Evolutionary conservation across 306 rosid species (phyloP), one percentile per base, ranked within the genome.

Genomic region (Luffa aegyptiaca): DNA sequence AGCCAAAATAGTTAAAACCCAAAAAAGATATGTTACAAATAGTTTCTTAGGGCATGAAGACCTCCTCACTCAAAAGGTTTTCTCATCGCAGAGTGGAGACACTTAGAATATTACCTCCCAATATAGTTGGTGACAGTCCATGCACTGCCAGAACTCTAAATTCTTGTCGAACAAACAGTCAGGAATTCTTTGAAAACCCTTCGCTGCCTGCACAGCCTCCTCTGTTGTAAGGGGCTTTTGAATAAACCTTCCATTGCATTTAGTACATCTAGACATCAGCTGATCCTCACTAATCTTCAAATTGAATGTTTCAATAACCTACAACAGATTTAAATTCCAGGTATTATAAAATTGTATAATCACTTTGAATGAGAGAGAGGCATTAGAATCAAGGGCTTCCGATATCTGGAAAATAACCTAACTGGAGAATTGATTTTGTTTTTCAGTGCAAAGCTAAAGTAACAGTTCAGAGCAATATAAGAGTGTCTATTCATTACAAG

Each of bases 61-160:
- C 45, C 61, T 73, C 78, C 56, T 31, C 31, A 8, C 78, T 16
- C 61, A 49, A 48, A 72, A 26, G 21, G 1, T 73, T 31, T 31
- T 8, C 61, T 74, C 78, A 33, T 74, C 17, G 11, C 61, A 48
- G 78, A 31, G 51, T 5, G 26, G 5, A n/a, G 13, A 17, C 44
- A 5, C 26, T 49, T 53, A 48, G 62, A 74, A 74, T 52, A 52
- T 12, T 91, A 94, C 98, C 97, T 92, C 97, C 97, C 98, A 94
- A 81, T 92, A 94, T 70, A 94, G 97, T 81, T 94, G 97, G 84
- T 76, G 88, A 82, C 95, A 92, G 84, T 94, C 97, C 93, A 83
- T 90, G 86, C 97, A 91, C 89, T 88, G 95, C 97, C 98, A 94
- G 85, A 94, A 94, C 87, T 88, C 92, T 80, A 94, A 71, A 84